Percentiles rank a stretch among this genome's conserved stretches.
Evolutionary conservation across 805 yeast genomes (phyloP).

Genomic region (Lipomyces japonicus): DNA sequence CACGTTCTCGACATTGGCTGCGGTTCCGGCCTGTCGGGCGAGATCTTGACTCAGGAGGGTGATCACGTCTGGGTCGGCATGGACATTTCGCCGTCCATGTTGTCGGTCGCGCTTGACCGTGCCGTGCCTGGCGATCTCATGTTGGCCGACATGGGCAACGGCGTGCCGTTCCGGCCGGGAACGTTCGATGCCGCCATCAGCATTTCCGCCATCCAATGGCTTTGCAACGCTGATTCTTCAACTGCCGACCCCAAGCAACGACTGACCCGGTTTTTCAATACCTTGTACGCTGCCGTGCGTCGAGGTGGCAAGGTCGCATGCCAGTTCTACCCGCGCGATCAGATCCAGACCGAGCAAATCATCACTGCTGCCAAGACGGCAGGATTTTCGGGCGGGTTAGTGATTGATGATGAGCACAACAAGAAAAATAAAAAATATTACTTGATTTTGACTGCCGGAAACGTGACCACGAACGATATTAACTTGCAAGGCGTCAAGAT

Average conservation of each 20-base stretch:
- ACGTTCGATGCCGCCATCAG: conserved; percentile 95
- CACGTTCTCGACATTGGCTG: conserved; percentile 89
- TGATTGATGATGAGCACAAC: conserved; percentile 89
- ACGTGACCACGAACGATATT: conserved; percentile 47
- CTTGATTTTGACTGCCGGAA: conserved; percentile 83
- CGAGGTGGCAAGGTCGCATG: conserved; percentile 98
- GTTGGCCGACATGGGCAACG: conserved; percentile 87
- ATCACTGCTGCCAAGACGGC: conserved; percentile 83
- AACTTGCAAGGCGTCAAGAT: conserved; percentile 77
- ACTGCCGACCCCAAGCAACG: conserved; percentile 80
- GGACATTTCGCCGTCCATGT: conserved; percentile 95
- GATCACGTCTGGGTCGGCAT: conserved; percentile 93
- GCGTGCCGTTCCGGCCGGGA: conserved; percentile 94
- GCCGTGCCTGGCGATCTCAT: conserved; percentile 92
- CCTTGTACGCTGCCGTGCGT: conserved; percentile 77
- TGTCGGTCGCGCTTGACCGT: conserved; percentile 88
- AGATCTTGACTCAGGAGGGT: conserved; percentile 78
- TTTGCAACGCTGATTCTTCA: conserved; percentile 89
- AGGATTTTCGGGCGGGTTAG: conserved; percentile 94
- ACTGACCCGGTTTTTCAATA: conserved; percentile 75
- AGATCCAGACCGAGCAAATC: conserved; percentile 73
- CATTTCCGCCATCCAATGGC: conserved; percentile 95
- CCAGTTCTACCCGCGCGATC: conserved; percentile 92
- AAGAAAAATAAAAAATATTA: conserved; percentile 89
- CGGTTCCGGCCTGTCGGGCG: conserved; percentile 95